Percentiles rank a stretch among this genome's conserved stretches.
These are phyloP conservation scores for Prinsepia uniflora DNA, from an alignment of 306 rosid species.

Conservation along the genomic window DNA sequence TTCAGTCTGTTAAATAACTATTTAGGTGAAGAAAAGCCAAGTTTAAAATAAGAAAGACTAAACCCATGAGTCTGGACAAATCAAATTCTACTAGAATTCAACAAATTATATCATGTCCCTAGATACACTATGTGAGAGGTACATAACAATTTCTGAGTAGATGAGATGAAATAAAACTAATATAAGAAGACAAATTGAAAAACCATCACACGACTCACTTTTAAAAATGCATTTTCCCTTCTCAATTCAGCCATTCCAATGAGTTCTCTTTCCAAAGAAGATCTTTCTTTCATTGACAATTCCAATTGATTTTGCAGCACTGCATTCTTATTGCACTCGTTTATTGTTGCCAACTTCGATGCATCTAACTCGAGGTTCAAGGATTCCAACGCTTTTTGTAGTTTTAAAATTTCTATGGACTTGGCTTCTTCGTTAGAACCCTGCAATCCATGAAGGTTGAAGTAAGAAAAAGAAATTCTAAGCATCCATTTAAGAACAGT, in stretches of 20 bases:
- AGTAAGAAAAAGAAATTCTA: constrained; percentile 19
- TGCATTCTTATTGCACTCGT: constrained; percentile 92
- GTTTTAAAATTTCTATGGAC: constrained; percentile 59
- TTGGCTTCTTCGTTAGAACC: constrained; percentile 87
- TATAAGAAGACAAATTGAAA: background rate
- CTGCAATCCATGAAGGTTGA: constrained; percentile 44
- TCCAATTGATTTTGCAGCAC: constrained; percentile 84
- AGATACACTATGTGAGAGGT: background rate
- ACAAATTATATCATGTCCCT: background rate
- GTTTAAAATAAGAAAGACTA: background rate
- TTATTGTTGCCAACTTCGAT: constrained; percentile 75
- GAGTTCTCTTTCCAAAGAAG: constrained; percentile 72
- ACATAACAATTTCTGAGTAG: background rate
- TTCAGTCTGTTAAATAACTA: background rate
- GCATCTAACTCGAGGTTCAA: constrained; percentile 81
- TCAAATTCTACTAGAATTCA: background rate
- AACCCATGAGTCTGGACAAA: background rate
- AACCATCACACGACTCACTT: constrained; percentile 40
- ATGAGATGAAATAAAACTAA: background rate
- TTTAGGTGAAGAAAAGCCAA: background rate
- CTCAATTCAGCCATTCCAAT: constrained; percentile 57
- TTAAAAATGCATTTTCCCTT: constrained; percentile 67
- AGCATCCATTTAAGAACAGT: constrained; percentile 9
- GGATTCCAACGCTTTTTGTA: constrained; percentile 70
- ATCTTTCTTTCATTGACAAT: constrained; percentile 67